Evolutionary conservation across 257 asterid genomes (phyloP).

Genomic region (Ocimum tenuiflorum): DNA sequence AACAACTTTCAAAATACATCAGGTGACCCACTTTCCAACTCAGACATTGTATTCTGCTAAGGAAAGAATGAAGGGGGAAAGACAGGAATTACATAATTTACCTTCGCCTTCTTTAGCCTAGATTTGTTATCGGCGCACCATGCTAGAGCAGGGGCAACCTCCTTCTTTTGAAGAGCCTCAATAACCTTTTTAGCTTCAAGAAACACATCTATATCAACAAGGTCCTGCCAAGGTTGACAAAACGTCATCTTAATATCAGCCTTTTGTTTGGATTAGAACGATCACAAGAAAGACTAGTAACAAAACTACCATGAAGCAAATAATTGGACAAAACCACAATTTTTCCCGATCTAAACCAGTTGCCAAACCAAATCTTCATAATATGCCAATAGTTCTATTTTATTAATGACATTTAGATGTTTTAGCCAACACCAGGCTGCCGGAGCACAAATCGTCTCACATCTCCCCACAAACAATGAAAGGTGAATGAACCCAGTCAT

Average conservation of each 20-base stretch:
- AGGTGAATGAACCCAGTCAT: neutral
- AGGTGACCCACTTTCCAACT: too few species aligned
- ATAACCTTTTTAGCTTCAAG: constrained; percentile 86
- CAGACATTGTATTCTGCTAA: neutral
- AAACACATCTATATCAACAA: constrained; percentile 92
- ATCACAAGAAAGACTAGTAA: neutral
- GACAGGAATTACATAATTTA: constrained; percentile 19
- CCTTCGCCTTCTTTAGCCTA: constrained; percentile 93
- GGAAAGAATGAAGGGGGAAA: constrained; percentile 5
- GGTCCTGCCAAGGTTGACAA: constrained; percentile 54
- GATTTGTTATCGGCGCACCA: constrained; percentile 98
- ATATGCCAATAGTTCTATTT: constrained; percentile 1
- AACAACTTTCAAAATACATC: too few species aligned
- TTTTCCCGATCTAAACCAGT: constrained; percentile 4
- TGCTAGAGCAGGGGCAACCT: constrained; percentile 83
- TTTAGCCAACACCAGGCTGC: neutral
- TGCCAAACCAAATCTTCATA: constrained; percentile 9
- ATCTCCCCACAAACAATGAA: neutral
- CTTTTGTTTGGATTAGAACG: neutral
- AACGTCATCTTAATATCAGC: constrained; percentile 16
- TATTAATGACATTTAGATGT: neutral
- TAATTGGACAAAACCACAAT: neutral
- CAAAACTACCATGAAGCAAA: constrained; percentile 3
- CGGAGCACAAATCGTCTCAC: neutral
- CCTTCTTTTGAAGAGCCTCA: constrained; percentile 87